Percentiles rank a stretch among this genome's conserved stretches.
phyloP scores from a whole-genome alignment of 2,329 filamentous ascomycete species.

The Venturia pyrina region DNA sequence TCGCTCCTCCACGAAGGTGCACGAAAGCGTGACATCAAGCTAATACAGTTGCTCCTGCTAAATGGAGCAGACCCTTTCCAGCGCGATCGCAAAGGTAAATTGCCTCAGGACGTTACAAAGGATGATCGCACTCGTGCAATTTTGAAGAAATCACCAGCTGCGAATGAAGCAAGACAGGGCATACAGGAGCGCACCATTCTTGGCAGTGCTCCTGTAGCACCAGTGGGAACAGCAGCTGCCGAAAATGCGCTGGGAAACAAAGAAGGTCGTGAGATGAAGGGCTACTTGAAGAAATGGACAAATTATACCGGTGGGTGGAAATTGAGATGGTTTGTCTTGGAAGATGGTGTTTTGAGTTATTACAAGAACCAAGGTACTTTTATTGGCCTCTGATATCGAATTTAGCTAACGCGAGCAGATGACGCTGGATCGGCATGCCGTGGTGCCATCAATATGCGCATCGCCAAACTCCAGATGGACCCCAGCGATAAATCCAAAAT shows the following conservation, averaged over 20 bases:
- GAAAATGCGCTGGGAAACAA: constrained; percentile 50
- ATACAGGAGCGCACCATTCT: constrained; percentile 97
- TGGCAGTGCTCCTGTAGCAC: constrained; percentile 48
- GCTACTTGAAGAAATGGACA: constrained; percentile 98
- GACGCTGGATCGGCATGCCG: constrained; percentile 93
- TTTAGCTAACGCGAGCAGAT: constrained; percentile 38
- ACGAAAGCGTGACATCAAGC: constrained; percentile 70
- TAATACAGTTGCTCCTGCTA: constrained; percentile 82
- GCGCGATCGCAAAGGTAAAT: constrained; percentile 85
- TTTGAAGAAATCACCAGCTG: constrained; percentile 87
- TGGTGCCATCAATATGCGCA: constrained; percentile 97
- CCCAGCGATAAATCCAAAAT: constrained; percentile 95
- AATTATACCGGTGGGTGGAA: constrained; percentile 98
- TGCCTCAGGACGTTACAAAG: constrained; percentile 92
- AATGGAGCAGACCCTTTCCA: constrained; percentile 95
- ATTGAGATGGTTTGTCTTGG: constrained; percentile 91
- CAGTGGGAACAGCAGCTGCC: constrained; percentile 46
- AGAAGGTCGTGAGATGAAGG: constrained; percentile 93
- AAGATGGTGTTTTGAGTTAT: constrained; percentile 95
- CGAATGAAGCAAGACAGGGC: constrained; percentile 83
- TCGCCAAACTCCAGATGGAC: constrained; percentile 90
- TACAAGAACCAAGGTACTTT: constrained; percentile 79
- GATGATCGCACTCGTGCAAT: constrained; percentile 83
- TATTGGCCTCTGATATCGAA: not conserved
- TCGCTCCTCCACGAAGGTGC: constrained; percentile 91